phyloP scores from a whole-genome alignment of 768 basidiomycete genomes.

The Lactarius hatsudake region DNA sequence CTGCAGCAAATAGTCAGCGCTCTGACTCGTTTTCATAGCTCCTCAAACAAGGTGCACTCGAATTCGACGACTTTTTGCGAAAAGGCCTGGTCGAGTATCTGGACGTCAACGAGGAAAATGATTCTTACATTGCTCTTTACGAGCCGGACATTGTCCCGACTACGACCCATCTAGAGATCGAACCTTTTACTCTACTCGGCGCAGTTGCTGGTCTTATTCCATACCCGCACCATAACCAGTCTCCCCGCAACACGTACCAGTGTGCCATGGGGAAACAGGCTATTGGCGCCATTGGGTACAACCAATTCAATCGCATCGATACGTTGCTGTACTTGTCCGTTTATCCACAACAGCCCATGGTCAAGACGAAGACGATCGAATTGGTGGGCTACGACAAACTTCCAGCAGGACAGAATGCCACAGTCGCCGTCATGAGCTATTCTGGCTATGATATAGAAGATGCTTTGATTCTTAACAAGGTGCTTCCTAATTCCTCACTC shows the following conservation, averaged over 20 bases:
- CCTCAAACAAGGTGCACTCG: conserved; percentile 72
- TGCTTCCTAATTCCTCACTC: conserved; percentile 3
- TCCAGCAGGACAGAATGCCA: conserved; percentile 98
- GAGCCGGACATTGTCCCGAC: conserved; percentile 77
- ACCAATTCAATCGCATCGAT: conserved; percentile 96
- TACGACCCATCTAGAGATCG: conserved; percentile 97
- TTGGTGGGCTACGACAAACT: conserved; percentile 94
- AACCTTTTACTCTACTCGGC: conserved; percentile 96
- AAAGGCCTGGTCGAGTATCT: conserved; percentile 96
- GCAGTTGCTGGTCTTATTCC: conserved; percentile 98
- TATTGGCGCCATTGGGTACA: conserved; percentile 97
- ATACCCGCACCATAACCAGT: conserved; percentile 99
- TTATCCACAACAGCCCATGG: conserved; percentile 99
- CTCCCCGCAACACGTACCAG: conserved; percentile 98
- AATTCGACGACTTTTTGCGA: conserved; percentile 92
- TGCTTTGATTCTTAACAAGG: conserved; percentile 93
- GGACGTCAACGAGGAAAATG: conserved; percentile 99
- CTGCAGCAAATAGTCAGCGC: neutral
- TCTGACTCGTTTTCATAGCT: conserved; percentile 44
- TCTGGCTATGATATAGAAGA: conserved; percentile 99
- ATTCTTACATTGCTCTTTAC: conserved; percentile 92
- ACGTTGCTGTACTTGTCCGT: conserved; percentile 97
- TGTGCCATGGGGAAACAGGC: conserved; percentile 99
- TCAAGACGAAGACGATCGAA: conserved; percentile 98
- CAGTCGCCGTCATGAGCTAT: conserved; percentile 98